phyloP scores from a whole-genome alignment of 129 eudicot species.

The Tagetes erecta region DNA sequence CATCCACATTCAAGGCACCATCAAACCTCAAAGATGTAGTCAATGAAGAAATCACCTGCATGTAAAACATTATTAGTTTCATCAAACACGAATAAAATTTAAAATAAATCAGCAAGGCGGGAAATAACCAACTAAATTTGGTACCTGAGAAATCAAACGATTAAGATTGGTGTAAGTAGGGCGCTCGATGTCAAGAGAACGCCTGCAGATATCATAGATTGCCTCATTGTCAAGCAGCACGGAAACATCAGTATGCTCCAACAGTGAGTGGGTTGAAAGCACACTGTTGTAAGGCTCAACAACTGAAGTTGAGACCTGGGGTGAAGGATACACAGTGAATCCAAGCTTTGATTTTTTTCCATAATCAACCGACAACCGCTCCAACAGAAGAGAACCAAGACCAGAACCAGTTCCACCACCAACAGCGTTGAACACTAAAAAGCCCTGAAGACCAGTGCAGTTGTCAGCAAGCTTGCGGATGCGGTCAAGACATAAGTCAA shows the following conservation, averaged over 20 bases:
- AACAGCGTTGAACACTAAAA: slow-evolving; percentile 61
- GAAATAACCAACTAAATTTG: too few species aligned
- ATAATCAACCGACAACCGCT: slow-evolving; percentile 59
- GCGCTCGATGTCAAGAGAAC: slow-evolving; percentile 65
- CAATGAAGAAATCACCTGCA: slow-evolving; percentile 64
- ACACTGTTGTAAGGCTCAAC: slow-evolving; percentile 64
- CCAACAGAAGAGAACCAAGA: slow-evolving; percentile 58
- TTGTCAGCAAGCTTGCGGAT: slow-evolving; percentile 68
- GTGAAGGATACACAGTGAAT: slow-evolving; percentile 67
- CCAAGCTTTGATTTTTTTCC: slow-evolving; percentile 38
- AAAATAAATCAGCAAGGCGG: too few species aligned
- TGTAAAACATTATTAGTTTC: neutral
- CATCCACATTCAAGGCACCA: slow-evolving; percentile 67
- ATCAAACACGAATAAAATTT: neutral
- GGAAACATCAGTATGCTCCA: slow-evolving; percentile 61
- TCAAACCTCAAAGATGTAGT: slow-evolving; percentile 63
- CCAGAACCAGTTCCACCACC: slow-evolving; percentile 75
- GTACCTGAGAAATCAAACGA: slow-evolving; percentile 62
- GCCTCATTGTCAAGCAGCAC: slow-evolving; percentile 42
- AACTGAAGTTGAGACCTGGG: slow-evolving; percentile 70
- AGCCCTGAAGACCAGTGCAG: slow-evolving; percentile 69
- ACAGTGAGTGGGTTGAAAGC: slow-evolving; percentile 62
- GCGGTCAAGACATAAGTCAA: slow-evolving; percentile 61
- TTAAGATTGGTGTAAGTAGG: slow-evolving; percentile 70
- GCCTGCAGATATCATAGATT: slow-evolving; percentile 65